Percentiles rank a stretch among this genome's conserved stretches.
Conservation (phyloP, 2,329 filamentous ascomycete genomes). For the Alternaria consortialis region DNA sequence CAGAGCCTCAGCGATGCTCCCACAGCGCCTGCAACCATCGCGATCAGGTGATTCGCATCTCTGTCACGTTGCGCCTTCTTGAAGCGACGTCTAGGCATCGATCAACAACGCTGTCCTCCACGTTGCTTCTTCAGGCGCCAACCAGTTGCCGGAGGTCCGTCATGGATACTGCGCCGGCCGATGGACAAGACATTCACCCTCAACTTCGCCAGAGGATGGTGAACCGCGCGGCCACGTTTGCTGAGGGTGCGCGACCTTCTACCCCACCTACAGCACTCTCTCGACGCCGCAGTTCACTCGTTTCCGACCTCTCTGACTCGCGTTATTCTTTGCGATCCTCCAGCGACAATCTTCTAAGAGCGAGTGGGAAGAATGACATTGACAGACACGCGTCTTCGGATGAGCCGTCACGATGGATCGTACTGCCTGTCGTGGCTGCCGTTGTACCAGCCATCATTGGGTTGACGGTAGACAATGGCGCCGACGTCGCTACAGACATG, state of each 20-base stretch:
- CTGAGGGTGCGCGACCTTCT: conserved; percentile 39
- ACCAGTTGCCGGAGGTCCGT: conserved; percentile 12
- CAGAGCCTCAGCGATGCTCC: conserved; percentile 22
- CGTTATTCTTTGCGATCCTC: conserved; percentile 70
- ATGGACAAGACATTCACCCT: conserved; percentile 35
- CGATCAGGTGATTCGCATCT: conserved; percentile 9
- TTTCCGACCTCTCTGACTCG: conserved; percentile 80
- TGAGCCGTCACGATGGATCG: conserved; percentile 76
- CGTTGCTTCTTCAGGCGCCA: conserved; percentile 11
- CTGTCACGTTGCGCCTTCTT: conserved; percentile 10
- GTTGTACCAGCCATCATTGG: conserved; percentile 87
- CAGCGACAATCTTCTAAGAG: conserved; percentile 73
- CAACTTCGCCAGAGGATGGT: conserved; percentile 47
- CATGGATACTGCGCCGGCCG: conserved; percentile 40
- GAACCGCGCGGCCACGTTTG: conserved; percentile 48
- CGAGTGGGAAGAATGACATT: conserved; percentile 43
- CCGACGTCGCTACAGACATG: conserved; percentile 82
- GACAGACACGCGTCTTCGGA: conserved; percentile 49
- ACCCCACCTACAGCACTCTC: conserved; percentile 22
- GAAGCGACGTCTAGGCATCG: conserved; percentile 3
- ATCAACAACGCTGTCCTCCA: not conserved
- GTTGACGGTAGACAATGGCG: conserved; percentile 84
- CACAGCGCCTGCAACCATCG: conserved; percentile 2
- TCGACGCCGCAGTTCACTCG: conserved; percentile 76
- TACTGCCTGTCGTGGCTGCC: conserved; percentile 82